Conservation (phyloP, 208 protist species). For the Lotmaria passim region DNA sequence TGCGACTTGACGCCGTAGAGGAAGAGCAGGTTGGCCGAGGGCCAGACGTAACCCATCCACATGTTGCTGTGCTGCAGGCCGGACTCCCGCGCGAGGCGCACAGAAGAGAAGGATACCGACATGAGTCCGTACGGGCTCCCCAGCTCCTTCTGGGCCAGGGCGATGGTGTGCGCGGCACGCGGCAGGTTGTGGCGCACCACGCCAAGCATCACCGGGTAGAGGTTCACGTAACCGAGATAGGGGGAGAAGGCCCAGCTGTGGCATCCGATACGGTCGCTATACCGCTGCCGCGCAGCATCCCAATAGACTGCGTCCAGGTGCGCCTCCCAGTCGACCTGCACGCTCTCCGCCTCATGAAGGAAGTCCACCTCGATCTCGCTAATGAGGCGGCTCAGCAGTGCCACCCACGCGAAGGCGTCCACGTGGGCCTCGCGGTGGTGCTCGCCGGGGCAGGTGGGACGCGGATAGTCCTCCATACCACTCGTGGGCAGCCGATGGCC, state of each 20-base stretch:
- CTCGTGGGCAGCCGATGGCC: constrained; percentile 57
- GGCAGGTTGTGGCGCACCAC: constrained; percentile 47
- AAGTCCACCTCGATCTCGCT: constrained; percentile 56
- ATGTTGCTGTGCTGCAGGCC: constrained; percentile 62
- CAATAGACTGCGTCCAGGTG: constrained; percentile 80
- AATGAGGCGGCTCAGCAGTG: constrained; percentile 69
- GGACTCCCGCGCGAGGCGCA: constrained; percentile 54
- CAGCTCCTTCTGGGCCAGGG: constrained; percentile 55
- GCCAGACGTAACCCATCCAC: constrained; percentile 79
- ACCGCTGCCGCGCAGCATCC: constrained; percentile 58
- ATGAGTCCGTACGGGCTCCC: constrained; percentile 69
- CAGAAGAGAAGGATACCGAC: constrained; percentile 73
- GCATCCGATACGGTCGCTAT: constrained; percentile 76
- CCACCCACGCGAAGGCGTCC: constrained; percentile 84
- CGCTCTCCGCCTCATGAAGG: constrained; percentile 55
- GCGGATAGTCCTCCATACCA: constrained; percentile 87
- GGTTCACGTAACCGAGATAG: constrained; percentile 79
- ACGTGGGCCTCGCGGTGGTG: constrained; percentile 74
- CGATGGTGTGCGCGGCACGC: constrained; percentile 46
- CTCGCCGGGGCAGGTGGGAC: constrained; percentile 56
- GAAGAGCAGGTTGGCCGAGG: constrained; percentile 66
- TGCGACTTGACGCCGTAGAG: constrained; percentile 64
- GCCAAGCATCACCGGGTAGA: constrained; percentile 76
- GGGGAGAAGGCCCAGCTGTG: constrained; percentile 53
- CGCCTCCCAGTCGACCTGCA: constrained; percentile 68